Evolutionary conservation across 1,139 yeast genomes (phyloP), one percentile per base, ranked within the genome.

Genomic region (Geotrichum phurueaensis): DNA sequence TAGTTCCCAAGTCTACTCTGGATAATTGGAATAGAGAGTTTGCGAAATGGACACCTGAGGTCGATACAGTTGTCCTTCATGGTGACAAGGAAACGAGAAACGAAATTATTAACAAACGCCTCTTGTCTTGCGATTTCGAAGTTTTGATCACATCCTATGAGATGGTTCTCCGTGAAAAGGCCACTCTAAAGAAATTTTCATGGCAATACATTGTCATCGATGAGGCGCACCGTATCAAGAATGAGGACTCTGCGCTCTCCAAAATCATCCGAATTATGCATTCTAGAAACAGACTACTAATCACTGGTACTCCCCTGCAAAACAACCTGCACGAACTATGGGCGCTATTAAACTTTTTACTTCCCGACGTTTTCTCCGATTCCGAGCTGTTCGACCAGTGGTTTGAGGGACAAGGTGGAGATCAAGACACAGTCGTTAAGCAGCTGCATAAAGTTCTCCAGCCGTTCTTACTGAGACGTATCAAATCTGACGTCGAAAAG

Each of bases 11-110:
- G 72, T 89, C 97, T 0, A 94, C 99, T 0, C 77, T 94, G 62
- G 96, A 94, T 72, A 94, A 94, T 73, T 94, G 99, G 99, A 80
- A 89, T 67, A 82, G 98, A 71, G 99, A 94, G 73, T 90, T 94
- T 74, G 84, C 84, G 58, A 86, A 84, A 69, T 94, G 98, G 98
- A 91, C 97, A 0, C 97, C 98, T 0, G 97, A 91, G n/a, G 95
- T 94, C 9, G 85, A 86, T 64, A 91, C 88, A 0, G 79, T 90
- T 54, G 90, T 92, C 1, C 75, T 94, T 39, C 96, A 90, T 70
- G 99, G 99, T 58, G 84, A 83, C 67, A 92, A 92, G 73, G 96
- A 89, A 25, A 85, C 81, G 58, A 82, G 99, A 69, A 76, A 78
- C 0, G 77, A 80, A 1, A 73, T 90, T 54, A 82, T 94, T 56